phyloP scores from a whole-genome alignment of 2,329 filamentous ascomycete genomes.

The Pseudocercospora fijiensis region DNA sequence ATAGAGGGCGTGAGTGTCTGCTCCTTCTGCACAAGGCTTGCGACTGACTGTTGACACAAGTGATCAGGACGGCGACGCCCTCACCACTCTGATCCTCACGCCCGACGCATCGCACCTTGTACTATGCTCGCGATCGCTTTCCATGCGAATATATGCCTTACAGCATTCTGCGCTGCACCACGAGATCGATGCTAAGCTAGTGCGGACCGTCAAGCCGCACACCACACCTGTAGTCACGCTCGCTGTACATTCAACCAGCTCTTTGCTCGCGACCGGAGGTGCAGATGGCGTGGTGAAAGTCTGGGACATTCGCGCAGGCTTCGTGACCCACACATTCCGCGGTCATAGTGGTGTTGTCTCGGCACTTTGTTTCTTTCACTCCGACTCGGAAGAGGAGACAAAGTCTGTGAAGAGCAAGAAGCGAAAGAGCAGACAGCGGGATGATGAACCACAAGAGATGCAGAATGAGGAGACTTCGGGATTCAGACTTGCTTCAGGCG shows the following conservation, averaged over 20 bases:
- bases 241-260: slow-evolving; percentile 81
- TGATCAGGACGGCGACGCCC: slow-evolving; percentile 60
- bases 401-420: slow-evolving; percentile 39
- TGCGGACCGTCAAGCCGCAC: slow-evolving; percentile 85
- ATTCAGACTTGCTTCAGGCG: slow-evolving; percentile 84
- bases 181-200: slow-evolving; percentile 63
- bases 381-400: slow-evolving; percentile 27
- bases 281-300: slow-evolving; percentile 94
- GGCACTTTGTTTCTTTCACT: slow-evolving; percentile 85
- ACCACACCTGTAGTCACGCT: slow-evolving; percentile 84
- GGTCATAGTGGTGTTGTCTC: slow-evolving; percentile 90
- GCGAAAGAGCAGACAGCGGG: slow-evolving; percentile 50
- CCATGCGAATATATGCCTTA: slow-evolving; percentile 87
- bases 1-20: slow-evolving; percentile 73
- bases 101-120: slow-evolving; percentile 85
- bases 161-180: slow-evolving; percentile 57
- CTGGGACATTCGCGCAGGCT: slow-evolving; percentile 90
- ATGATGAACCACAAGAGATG: slow-evolving; percentile 49
- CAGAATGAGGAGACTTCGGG: slow-evolving; percentile 54
- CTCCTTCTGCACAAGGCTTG: slow-evolving; percentile 6
- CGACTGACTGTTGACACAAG: slow-evolving; percentile 43
- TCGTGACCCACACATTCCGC: slow-evolving; percentile 90
- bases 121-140: slow-evolving; percentile 89
- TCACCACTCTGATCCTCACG: slow-evolving; percentile 78
- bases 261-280: slow-evolving; percentile 85